Evolutionary conservation across 768 basidiomycete genomes (phyloP).

Genomic region (Mrakia hoshinonis): DNA sequence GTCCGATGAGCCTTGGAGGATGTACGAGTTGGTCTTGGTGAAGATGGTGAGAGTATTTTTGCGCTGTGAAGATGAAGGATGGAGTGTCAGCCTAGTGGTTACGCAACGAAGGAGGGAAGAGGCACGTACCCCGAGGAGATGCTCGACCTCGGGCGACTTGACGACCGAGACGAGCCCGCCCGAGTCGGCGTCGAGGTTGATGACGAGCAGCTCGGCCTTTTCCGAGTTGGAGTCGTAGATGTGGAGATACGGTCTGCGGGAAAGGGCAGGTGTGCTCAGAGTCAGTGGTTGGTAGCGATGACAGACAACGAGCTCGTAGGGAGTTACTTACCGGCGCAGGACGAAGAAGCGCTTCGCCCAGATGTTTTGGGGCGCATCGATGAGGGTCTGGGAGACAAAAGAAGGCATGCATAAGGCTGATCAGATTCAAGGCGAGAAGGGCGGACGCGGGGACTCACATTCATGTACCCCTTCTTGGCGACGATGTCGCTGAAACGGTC

Average conservation of each 20-base stretch:
- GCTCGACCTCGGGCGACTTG: conserved; percentile 69
- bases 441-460: background rate
- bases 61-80: conserved; percentile 48
- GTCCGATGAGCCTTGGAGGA: conserved; percentile 66
- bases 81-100: background rate
- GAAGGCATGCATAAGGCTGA: background rate
- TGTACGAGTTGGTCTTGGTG: conserved; percentile 84
- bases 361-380: conserved; percentile 64
- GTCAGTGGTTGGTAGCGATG: too few relatives aligned
- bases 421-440: background rate
- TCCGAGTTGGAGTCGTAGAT: conserved; percentile 78
- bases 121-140: conserved; percentile 66
- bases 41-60: conserved; percentile 81
- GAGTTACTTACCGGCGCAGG: conserved; percentile 66
- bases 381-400: conserved; percentile 50
- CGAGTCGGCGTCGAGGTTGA: conserved; percentile 67
- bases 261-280: too few relatives aligned
- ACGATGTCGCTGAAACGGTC: background rate
- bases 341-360: conserved; percentile 87
- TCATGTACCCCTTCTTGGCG: background rate
- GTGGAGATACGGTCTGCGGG: conserved; percentile 72
- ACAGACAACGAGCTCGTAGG: too few relatives aligned
- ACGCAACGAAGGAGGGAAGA: background rate
- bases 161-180: conserved; percentile 8
- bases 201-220: conserved; percentile 63